Base-by-base conservation (phyloP, 306 rosid species). In the Calophaca sinica region DNA sequence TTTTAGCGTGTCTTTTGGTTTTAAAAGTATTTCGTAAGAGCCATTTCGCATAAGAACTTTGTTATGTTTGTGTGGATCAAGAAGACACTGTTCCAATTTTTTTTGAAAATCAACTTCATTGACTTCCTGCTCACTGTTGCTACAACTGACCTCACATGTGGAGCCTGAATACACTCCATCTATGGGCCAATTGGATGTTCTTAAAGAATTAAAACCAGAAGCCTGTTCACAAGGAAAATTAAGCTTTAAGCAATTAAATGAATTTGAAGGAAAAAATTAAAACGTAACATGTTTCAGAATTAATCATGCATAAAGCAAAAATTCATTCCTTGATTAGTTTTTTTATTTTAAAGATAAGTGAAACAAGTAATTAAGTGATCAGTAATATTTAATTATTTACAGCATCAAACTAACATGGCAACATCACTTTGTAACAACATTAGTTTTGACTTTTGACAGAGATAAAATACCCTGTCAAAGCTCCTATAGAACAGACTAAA, bases 181-280 rank as follows among this genome's bases (percentile, higher is more conserved):
- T 73, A 79, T 57, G 49, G 86, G 79, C 89, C 78, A 86, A 45
- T 54, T 76, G 64, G 82, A 55, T 31, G 74, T 52, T 35, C 58
- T 49, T 67, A 84, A 76, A 44, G 79, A 77, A 69, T 63, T 79
- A 52, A 76, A 76, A 76, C 66, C 66, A 70, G 73, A 78, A 28
- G 77, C 85, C 96, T 88, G 88, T 67, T 68, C 14, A 72, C 49
- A 82, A 68, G 44, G 63, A 55, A 72, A 83, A 80, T 36, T 29
- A 61, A 70, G 42, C 26, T 63, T 68, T 70, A 72, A 51, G 49
- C 42, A 72, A 53, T 38, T 57, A 70, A 6, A 73, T 62, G 68
- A 73, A 54, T 39, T 60, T 62, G 62, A 65, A 62, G 70, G 62
- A 69, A 66, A 55, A 9, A 36, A 42, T 49, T 71, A 12, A 62